Evolutionary conservation across 1,284 basidiomycete species (phyloP), one percentile per base, ranked within the genome.

Genomic region (Leccinum variabile): DNA sequence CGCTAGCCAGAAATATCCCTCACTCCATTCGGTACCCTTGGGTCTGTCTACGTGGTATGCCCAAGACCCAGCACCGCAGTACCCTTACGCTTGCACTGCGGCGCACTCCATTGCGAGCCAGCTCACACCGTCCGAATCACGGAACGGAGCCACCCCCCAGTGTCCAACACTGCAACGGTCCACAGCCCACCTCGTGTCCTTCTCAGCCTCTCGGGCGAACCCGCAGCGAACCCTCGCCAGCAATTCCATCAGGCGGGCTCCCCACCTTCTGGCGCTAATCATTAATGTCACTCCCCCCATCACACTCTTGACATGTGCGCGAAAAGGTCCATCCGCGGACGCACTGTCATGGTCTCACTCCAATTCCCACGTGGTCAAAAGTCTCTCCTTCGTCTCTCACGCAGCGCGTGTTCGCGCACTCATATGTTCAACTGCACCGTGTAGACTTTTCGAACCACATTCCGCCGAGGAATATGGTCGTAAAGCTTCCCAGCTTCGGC

Each of bases 251-350:
- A 52, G 16, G 16, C 39, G 41, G 37, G 30, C 35, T 69, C 70
- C 53, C 68, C 62, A 60, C 61, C 28, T 37, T 28, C 18, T 5
- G 35, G 63, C 70, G 68, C 59, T 46, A 63, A 70, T 71, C 68
- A 60, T n/a, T 60, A 60, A 50, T 66, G 30, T 65, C 66, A 59
- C 55, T 35, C 32, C 22, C 60, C 3, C 22, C 22, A 13, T 8
- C 46, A 49, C 18, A 25, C 37, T 16, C 54, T 35, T 44, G 41
- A 52, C 65, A 53, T 44, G 28, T 44, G 50, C 32, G 7, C 50
- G 39, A 50, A 54, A 37, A 50, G 49, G 41, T 18, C 25, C 53
- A 35, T 41, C n/a, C 22, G 30, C 16, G 22, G 54, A 57, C 18
- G 46, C 22, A 35, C 33, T 10, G 9, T 30, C 57, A 39, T 14